These are phyloP conservation scores for Botryotinia globosa DNA, from an alignment of 2,329 filamentous ascomycete species.

Conservation along the genomic window DNA sequence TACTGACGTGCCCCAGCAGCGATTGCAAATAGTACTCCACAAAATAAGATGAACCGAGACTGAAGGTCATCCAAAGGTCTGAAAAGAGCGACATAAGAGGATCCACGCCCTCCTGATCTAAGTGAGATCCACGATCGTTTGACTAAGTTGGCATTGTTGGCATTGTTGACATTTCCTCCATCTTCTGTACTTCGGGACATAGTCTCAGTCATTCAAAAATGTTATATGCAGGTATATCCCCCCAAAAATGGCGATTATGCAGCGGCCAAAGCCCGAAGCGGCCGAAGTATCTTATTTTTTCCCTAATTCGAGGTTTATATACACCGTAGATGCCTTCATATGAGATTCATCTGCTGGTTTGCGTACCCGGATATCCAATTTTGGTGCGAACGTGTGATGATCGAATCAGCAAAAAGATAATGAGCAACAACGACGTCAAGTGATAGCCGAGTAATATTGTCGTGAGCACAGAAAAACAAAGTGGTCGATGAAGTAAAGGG, in stretches of 20 bases:
- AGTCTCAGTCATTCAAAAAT: neutral
- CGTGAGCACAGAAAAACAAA: neutral
- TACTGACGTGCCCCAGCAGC: neutral
- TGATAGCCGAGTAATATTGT: neutral
- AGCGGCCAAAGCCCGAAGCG: neutral
- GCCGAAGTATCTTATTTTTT: neutral
- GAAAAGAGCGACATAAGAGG: constrained; percentile 50
- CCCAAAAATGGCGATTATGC: neutral
- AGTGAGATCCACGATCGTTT: neutral
- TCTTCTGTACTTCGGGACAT: neutral
- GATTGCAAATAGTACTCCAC: constrained; percentile 34
- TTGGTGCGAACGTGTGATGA: neutral
- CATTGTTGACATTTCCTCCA: neutral
- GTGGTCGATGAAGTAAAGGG: neutral
- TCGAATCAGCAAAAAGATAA: neutral
- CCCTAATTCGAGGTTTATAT: neutral
- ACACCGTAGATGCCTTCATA: neutral
- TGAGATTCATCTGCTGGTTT: neutral
- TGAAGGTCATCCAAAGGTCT: constrained; percentile 43
- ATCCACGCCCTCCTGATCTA: neutral
- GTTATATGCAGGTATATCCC: neutral
- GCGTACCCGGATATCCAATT: neutral
- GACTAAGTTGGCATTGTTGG: neutral
- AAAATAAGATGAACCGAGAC: constrained; percentile 40
- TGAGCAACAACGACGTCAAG: neutral